phyloP scores from a whole-genome alignment of 1,284 basidiomycete species.

The Prillingera fragicola region DNA sequence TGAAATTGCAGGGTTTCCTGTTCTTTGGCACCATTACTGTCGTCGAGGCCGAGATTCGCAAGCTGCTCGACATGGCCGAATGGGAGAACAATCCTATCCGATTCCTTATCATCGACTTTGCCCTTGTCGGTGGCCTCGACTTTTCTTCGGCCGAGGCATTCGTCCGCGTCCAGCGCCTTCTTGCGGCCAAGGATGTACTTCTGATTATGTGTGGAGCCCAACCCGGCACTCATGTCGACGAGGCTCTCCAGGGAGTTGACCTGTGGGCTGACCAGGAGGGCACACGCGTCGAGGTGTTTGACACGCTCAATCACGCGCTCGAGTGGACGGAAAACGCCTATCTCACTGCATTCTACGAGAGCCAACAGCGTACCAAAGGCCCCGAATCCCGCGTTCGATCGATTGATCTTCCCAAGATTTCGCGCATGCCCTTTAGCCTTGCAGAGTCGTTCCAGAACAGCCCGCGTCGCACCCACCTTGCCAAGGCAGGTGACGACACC shows the following conservation, averaged over 20 bases:
- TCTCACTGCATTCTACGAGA: constrained; percentile 52
- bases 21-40: constrained; percentile 94
- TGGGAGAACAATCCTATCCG: constrained; percentile 79
- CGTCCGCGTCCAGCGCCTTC: constrained; percentile 78
- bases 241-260: constrained; percentile 66
- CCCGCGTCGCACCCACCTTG: constrained; percentile 67
- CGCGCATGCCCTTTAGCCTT: constrained; percentile 46
- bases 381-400: constrained; percentile 17
- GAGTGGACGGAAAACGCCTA: constrained; percentile 94
- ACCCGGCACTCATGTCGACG: constrained; percentile 59
- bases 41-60: constrained; percentile 66
- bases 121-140: constrained; percentile 82
- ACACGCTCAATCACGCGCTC: constrained; percentile 79
- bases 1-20: constrained; percentile 78
- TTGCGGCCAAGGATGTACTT: constrained; percentile 68
- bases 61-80: constrained; percentile 64
- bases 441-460: constrained; percentile 64
- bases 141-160: constrained; percentile 94
- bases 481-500: constrained; percentile 63
- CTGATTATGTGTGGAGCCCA: constrained; percentile 83
- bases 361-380: constrained; percentile 24
- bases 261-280: constrained; percentile 63
- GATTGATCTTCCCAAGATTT: constrained; percentile 39
- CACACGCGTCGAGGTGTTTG: constrained; percentile 72
- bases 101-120: constrained; percentile 81